phyloP scores from a whole-genome alignment of 2,329 filamentous ascomycete species.

The Clathrospora elynae region DNA sequence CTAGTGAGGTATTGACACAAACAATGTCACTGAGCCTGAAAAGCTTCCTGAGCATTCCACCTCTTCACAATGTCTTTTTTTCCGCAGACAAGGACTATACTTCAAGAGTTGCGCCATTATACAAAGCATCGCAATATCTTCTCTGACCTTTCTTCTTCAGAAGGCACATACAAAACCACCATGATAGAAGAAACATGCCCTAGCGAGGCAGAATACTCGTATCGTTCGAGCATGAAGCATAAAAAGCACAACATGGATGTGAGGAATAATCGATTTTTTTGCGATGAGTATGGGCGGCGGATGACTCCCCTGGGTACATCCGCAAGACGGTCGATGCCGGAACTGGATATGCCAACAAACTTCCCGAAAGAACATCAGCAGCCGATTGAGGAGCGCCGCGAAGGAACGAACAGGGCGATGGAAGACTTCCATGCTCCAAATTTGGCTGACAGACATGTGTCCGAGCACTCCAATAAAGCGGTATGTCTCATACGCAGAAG shows the following conservation, averaged over 20 bases:
- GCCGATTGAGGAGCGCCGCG: too few relatives aligned
- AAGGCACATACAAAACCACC: background rate
- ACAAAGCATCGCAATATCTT: too few relatives aligned
- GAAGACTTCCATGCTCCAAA: too few relatives aligned
- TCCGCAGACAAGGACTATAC: constrained; percentile 2
- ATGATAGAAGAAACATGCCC: background rate
- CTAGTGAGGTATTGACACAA: too few relatives aligned
- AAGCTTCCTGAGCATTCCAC: background rate
- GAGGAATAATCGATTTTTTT: background rate
- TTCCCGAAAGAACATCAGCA: too few relatives aligned
- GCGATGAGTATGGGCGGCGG: background rate
- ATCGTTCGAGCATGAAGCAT: too few relatives aligned
- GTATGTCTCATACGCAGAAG: background rate
- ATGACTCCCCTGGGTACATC: too few relatives aligned
- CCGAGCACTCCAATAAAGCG: background rate
- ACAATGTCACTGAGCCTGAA: background rate
- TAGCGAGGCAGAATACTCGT: background rate
- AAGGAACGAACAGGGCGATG: too few relatives aligned
- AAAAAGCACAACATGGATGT: background rate
- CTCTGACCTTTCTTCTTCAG: too few relatives aligned
- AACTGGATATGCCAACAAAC: too few relatives aligned
- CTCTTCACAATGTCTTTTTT: constrained; percentile 2
- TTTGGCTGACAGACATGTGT: background rate
- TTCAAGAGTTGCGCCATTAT: background rate
- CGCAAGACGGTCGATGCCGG: too few relatives aligned